Evolutionary conservation across 1,139 yeast genomes (phyloP).

Genomic region (Candida sp.): DNA sequence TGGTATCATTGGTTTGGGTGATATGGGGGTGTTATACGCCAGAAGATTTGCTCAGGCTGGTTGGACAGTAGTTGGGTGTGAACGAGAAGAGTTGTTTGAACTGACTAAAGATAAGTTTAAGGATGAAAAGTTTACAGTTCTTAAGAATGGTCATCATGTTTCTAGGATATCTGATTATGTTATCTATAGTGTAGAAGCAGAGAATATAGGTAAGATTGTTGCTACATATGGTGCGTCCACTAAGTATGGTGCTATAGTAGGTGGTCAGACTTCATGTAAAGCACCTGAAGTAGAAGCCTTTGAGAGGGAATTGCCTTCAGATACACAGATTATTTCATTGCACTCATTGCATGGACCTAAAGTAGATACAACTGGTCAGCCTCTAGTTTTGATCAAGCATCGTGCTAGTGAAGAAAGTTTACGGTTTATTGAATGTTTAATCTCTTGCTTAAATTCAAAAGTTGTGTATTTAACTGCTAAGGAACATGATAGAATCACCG

Average conservation of each 20-base stretch:
- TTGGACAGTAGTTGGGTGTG: slow-evolving; percentile 92
- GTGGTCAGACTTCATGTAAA: slow-evolving; percentile 98
- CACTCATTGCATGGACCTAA: slow-evolving; percentile 96
- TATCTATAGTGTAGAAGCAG: slow-evolving; percentile 91
- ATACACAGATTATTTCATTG: slow-evolving; percentile 77
- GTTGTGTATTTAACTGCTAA: slow-evolving; percentile 75
- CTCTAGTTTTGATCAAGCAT: slow-evolving; percentile 81
- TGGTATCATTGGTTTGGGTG: slow-evolving; percentile 96
- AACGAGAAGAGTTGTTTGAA: slow-evolving; percentile 65
- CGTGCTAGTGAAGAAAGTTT: slow-evolving; percentile 57
- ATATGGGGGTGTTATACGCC: slow-evolving; percentile 93
- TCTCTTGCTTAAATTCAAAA: slow-evolving; percentile 74
- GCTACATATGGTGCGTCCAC: slow-evolving; percentile 79
- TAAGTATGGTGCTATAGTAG: slow-evolving; percentile 84
- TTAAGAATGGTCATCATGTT: slow-evolving; percentile 77
- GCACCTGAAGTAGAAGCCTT: slow-evolving; percentile 87
- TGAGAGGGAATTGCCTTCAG: slow-evolving; percentile 69
- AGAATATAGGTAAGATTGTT: slow-evolving; percentile 70
- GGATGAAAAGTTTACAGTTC: slow-evolving; percentile 48
- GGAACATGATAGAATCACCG: slow-evolving; percentile 92
- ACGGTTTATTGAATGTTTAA: slow-evolving; percentile 57
- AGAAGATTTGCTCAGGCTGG: slow-evolving; percentile 74
- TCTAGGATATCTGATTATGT: slow-evolving; percentile 78
- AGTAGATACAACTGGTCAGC: slow-evolving; percentile 88
- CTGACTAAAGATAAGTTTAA: slow-evolving; percentile 38